phyloP scores from a whole-genome alignment of 2,329 filamentous ascomycete genomes.

The Neonectria hederae region DNA sequence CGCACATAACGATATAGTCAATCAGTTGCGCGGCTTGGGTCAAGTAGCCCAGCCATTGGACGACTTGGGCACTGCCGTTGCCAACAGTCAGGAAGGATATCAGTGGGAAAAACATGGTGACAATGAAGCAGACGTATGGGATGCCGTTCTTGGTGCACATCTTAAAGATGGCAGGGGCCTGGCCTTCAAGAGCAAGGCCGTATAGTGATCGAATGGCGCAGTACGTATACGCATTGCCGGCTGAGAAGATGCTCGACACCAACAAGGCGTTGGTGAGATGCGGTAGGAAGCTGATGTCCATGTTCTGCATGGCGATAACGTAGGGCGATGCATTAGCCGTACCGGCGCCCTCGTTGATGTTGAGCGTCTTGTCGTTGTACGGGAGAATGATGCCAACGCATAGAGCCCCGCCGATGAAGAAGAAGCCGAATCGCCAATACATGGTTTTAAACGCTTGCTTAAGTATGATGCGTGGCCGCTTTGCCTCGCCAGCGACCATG shows the following conservation, averaged over 20 bases:
- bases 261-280: slow-evolving; percentile 14
- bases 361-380: slow-evolving; percentile 46
- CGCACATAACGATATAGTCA: slow-evolving; percentile 64
- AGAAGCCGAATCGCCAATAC: slow-evolving; percentile 42
- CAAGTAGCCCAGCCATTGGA: slow-evolving; percentile 62
- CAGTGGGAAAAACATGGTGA: slow-evolving; percentile 14
- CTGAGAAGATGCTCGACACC: slow-evolving; percentile 14
- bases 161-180: slow-evolving; percentile 7
- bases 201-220: slow-evolving; percentile 46
- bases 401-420: slow-evolving; percentile 47
- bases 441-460: slow-evolving; percentile 42
- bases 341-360: slow-evolving; percentile 20
- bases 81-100: slow-evolving; percentile 1
- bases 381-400: slow-evolving; percentile 46
- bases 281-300: slow-evolving; percentile 2
- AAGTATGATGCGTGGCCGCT: slow-evolving; percentile 40
- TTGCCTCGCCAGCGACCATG: slow-evolving; percentile 41
- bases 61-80: slow-evolving; percentile 40
- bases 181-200: slow-evolving; percentile 17
- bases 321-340: slow-evolving; percentile 65
- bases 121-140: slow-evolving; percentile 4
- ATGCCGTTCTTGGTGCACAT: slow-evolving; percentile 6
- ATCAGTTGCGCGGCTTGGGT: slow-evolving; percentile 65
- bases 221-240: slow-evolving; percentile 15
- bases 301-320: slow-evolving; percentile 53